Base-by-base conservation (phyloP, 495 filamentous ascomycete species). In the Mycothermus thermophilus region DNA sequence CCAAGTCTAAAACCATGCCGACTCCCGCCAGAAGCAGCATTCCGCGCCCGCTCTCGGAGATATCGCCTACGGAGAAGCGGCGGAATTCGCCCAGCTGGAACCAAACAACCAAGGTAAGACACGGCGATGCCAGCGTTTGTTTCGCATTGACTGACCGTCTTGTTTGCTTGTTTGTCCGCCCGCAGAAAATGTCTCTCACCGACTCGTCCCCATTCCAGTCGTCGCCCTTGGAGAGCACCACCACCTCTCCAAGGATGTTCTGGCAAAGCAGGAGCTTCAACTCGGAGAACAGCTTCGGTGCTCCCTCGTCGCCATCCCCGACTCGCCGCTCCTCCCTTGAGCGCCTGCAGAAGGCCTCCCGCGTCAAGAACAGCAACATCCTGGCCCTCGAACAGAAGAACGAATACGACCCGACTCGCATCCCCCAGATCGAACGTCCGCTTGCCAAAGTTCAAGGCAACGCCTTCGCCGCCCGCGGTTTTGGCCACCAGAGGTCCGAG, bases 361-460 rank as follows among this genome's bases (percentile, higher is more conserved):
- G 90, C 26, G 90, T 97, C 32, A 93, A 90, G 62, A 96, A 94
- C 61, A 90, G 86, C 66, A 87, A 73, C 61, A 93, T 95, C 67
- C 82, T 93, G 46, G 81, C 83, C 15, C 80, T 83, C 19, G 83
- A 93, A 55, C 72, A 81, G 43, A 82, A 84, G 49, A 72, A 88
- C 47, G 83, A 93, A 49, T 92, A 93, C 54, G 85, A 93, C 48
- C 85, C 85, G 8, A 63, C 80, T n/a, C 71, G 75, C 33, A 55
- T 79, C 16, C 79, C 77, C 7, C 60, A 80, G 25, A 65, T 83
- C 8, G 80, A 92, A 46, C 69, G 87, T 40, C 87, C 88, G 9
- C 62, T 90, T 37, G 79, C 80, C 27, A 74, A 74, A 40, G 60
- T 76, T 34, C 80, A 84, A 43, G 69, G 72, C 45, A 78, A 77